Evolutionary conservation across 1,284 basidiomycete genomes (phyloP), one percentile per base, ranked within the genome.

Genomic region (Fomitopsis pinicola): DNA sequence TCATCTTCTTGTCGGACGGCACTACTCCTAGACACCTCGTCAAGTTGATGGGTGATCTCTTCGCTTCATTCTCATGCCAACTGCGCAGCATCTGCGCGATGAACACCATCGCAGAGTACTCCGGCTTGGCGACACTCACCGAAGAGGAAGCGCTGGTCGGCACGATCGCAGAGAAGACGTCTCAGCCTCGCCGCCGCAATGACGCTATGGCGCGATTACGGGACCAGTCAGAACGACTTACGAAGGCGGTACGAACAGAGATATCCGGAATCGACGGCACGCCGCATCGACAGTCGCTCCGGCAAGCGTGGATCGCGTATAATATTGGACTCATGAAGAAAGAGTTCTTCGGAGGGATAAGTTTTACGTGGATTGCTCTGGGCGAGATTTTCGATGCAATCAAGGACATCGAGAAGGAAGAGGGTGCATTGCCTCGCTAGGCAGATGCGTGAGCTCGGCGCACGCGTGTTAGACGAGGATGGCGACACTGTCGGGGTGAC

Each of bases 121-220:
- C 70, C 12, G 76, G 75, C 35, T 70, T 70, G 3, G 74, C 77
- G 0, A 76, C 78, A 65, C 72, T 88, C 5, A 80, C 82, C 5
- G 85, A 89, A 67, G 85, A 82, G 66, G 86, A 89, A 69, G 84
- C 78, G 0, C 71, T 86, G 5, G 72, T 87, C 26, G 86, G 87
- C 0, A 87, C 86, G 0, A 88, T 88, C 60, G 76, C 82, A 0
- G 83, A 83, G 35, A 85, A 85, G 62, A 82, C 77, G 10, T 81
- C 83, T 0, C 83, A 86, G 63, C 80, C 80, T 17, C 76, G 82
- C 4, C 78, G 75, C 63, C 77, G 85, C 42, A 77, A 75, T 59
- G 82, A 86, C 48, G 68, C 76, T 42, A 86, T 86, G 66, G 73
- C 81, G 1, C 79, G 77, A 55, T 66, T 87, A 59, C 73, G 85